Base-by-base conservation (phyloP, 306 rosid genomes). In the Lathyrus tuberosus region DNA sequence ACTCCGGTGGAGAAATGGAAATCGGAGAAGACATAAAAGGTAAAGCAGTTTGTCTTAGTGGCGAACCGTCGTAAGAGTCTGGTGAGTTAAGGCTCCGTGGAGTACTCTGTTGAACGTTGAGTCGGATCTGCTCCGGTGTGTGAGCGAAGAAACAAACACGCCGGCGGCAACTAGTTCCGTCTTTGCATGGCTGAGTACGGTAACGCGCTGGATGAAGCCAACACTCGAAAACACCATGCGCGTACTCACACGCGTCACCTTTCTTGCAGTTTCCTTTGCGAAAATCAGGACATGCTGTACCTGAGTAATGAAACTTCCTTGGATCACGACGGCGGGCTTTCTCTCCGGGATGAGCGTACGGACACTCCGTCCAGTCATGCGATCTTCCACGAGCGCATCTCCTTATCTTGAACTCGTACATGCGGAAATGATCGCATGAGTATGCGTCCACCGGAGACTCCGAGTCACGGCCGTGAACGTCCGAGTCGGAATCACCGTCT, bases 291-390 rank as follows among this genome's bases (percentile, higher is more conserved):
- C 99, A 95, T 1, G 96, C 95, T 53, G 95, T 77, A 3, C 99
- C 99, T 1, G 97, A 91, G 24, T 95, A 95, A 73, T 91, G 95
- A 4, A 52, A 95, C 83, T 87, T 88, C 56, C 97, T 81, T 26
- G 97, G 96, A 56, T 95, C 99, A 4, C 97, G 77, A 15, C 99
- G 89, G 64, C 97, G 95, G n/a, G 99, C 99, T 78, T 95, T 95
- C 82, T 95, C 99, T 6, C 99, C 99, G 1, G 97, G 99, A 64
- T 95, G 99, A 1, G 97, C 99, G 72, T 86, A 95, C 9, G 99
- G 99, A 63, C 99, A 95, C 87, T 95, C 97, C 1, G 99, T 95
- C 99, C 99, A 95, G 86, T 95, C 99, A 40, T 95, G 99, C 1
- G 99, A 95, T 62, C 96, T 78, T 0, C 97, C 99, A n/a, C 97